Conservation (phyloP, 106 monocot genomes). For the Platanthera guangdongensis region DNA sequence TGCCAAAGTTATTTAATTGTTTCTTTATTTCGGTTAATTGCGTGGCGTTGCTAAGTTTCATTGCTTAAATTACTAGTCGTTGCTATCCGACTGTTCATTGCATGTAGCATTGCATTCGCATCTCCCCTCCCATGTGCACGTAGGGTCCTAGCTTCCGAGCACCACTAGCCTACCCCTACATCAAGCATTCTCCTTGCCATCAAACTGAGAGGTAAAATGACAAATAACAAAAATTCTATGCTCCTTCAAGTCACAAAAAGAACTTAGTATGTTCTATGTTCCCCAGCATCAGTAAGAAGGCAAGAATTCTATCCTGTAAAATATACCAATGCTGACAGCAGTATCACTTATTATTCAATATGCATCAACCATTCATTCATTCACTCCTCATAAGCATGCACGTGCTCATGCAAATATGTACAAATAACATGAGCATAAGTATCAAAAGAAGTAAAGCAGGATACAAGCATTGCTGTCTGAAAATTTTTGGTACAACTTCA, state of each 20-base stretch:
- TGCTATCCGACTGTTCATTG: too few species aligned
- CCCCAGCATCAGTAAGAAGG: neutral
- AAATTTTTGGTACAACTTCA: neutral
- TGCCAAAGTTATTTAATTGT: too few species aligned
- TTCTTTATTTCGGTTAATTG: too few species aligned
- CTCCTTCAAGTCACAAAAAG: neutral
- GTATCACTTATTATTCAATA: too few species aligned
- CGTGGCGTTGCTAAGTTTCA: too few species aligned
- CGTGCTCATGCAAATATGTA: neutral
- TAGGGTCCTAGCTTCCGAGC: too few species aligned
- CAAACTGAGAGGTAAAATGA: neutral
- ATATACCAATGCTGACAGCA: neutral
- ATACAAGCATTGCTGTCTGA: neutral
- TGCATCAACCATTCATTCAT: neutral
- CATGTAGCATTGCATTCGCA: too few species aligned
- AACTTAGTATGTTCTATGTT: neutral
- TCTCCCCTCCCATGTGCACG: too few species aligned
- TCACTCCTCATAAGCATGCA: neutral
- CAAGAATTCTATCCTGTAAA: neutral
- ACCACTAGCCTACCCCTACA: too few species aligned
- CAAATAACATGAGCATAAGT: neutral
- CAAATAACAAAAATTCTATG: neutral
- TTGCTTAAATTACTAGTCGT: too few species aligned
- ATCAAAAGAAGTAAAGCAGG: neutral
- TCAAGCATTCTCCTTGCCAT: neutral